Base-by-base conservation (phyloP, 1,139 yeast genomes). In the Pichia cactophila region DNA sequence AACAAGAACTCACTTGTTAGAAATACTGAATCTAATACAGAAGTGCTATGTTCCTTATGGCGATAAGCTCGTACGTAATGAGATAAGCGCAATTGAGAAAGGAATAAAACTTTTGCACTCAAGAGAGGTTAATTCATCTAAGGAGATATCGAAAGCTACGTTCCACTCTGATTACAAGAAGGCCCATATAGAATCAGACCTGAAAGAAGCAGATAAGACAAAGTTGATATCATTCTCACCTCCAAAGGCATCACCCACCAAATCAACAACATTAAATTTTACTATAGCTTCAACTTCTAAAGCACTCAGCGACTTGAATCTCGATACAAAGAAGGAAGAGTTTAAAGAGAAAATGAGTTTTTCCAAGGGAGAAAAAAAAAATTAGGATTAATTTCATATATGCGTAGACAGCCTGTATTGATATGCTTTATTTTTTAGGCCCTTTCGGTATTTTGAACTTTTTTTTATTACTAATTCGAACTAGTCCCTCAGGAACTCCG, bases 291-390 rank as follows among this genome's bases (percentile, higher is more conserved):
- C 54, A 11, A 43, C 33, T 16, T 12, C 54, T 5, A 41, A 38
- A 12, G 35, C 20, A 45, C 9, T 20, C 14, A 37, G n/a, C 42
- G 38, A 7, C 43, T 39, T 12, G 40, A 45, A 43, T 47, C 46
- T 26, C 29, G 26, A 33, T 7, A 23, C 43, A 43, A 40, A 44
- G 23, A 60, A 59, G 40, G 61, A 51, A 11, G 42, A 45, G 20
- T 53, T 54, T 6, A 50, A 52, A 14, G 54, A 52, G 16, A 55
- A 50, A n/a, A 52, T 59, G 28, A 58, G 50, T 43, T 51, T 39
- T 26, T 53, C 56, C 17, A 63, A 63, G 48, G 62, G 65, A 1
- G 58, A 51, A 5, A 62, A 62, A 50, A 59, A 57, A 26, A 64
- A 61, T 42, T 61, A 39, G 54, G 16, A 10, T 31, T 11, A 2